Percentiles rank a stretch among this genome's conserved stretches.
Conservation (phyloP, 495 filamentous ascomycete genomes). For the Collariella sp. region DNA sequence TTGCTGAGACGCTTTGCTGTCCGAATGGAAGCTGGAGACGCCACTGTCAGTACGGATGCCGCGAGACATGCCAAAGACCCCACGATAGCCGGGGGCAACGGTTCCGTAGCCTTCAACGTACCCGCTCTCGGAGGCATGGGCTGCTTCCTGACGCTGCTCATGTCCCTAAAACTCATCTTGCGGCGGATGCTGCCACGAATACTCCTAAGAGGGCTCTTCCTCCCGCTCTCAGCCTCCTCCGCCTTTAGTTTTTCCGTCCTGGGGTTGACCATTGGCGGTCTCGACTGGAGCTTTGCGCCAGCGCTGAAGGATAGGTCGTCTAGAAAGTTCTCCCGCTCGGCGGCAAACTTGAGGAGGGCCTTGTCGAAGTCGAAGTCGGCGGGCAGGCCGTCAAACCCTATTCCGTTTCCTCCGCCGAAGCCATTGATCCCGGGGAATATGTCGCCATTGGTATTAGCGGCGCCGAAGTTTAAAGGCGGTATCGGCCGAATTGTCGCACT, state of each 20-base stretch:
- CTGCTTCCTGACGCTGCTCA: conserved; percentile 91
- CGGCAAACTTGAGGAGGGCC: conserved; percentile 86
- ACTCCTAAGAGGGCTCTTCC: conserved; percentile 42
- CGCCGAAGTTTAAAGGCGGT: conserved; percentile 26
- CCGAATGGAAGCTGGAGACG: conserved; percentile 66
- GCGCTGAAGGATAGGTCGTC: conserved; percentile 87
- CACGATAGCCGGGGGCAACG: conserved; percentile 14
- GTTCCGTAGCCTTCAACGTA: conserved; percentile 36
- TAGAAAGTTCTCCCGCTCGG: conserved; percentile 85
- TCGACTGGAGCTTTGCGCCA: conserved; percentile 64
- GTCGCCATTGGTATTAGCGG: conserved; percentile 9
- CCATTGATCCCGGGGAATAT: conserved; percentile 11
- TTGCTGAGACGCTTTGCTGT: conserved; percentile 87
- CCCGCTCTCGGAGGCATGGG: conserved; percentile 65
- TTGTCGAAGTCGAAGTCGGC: conserved; percentile 79
- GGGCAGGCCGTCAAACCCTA: conserved; percentile 22
- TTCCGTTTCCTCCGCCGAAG: conserved; percentile 11
- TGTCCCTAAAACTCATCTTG: conserved; percentile 81
- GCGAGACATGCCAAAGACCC: background rate
- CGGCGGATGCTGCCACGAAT: conserved; percentile 70
- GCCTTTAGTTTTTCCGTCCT: conserved; percentile 72
- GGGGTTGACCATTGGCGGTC: conserved; percentile 61
- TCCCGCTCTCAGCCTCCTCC: conserved; percentile 54
- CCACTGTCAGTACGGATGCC: conserved; percentile 15
- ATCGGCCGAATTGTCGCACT: conserved; percentile 70